Evolutionary conservation across 345 rosid genomes (phyloP).

Genomic region (Moricandia arvensis): DNA sequence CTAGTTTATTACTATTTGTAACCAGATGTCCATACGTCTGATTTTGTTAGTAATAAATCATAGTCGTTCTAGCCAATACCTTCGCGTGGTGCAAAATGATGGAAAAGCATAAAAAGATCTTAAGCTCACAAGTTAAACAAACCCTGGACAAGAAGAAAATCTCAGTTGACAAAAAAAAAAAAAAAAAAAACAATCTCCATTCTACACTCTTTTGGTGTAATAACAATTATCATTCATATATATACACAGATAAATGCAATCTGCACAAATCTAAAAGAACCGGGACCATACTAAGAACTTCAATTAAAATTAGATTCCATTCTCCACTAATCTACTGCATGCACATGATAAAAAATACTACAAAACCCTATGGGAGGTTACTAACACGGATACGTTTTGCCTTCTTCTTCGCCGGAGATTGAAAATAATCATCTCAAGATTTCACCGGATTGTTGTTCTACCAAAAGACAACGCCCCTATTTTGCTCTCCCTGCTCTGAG

Average conservation of each 20-base stretch:
- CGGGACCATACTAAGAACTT: neutral
- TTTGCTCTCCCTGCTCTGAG: slow-evolving; percentile 72
- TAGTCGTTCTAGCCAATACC: too few relatives aligned
- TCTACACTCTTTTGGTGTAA: neutral
- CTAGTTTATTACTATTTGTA: too few relatives aligned
- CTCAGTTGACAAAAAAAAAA: too few relatives aligned
- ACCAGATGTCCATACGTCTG: too few relatives aligned
- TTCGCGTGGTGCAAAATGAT: too few relatives aligned
- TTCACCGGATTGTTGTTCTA: slow-evolving; percentile 79
- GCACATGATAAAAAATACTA: neutral
- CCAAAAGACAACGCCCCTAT: slow-evolving; percentile 79
- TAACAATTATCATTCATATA: neutral
- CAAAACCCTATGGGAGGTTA: neutral
- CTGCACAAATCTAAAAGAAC: slow-evolving; percentile 9
- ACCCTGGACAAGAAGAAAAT: neutral
- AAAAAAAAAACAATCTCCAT: too few relatives aligned
- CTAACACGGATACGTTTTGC: neutral
- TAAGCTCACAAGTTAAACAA: neutral
- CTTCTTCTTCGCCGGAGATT: neutral
- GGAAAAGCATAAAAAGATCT: neutral
- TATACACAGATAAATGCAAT: slow-evolving; percentile 6
- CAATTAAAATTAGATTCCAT: neutral
- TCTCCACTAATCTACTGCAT: slow-evolving; percentile 8
- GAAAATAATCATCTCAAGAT: neutral
- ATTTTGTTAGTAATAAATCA: too few relatives aligned